Conservation (phyloP, 306 rosid genomes). For the Vigna angularis region DNA sequence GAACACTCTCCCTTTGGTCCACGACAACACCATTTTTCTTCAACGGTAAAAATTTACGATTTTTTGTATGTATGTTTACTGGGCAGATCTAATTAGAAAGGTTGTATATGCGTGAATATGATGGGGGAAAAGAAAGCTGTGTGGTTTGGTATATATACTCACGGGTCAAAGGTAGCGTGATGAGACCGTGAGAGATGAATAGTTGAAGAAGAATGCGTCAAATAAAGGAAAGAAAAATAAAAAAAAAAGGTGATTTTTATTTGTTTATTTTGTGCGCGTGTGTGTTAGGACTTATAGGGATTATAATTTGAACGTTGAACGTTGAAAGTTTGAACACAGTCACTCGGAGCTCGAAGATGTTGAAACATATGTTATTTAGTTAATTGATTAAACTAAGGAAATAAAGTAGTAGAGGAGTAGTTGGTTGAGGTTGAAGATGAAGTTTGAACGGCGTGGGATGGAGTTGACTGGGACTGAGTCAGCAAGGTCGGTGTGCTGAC, state of each 20-base stretch:
- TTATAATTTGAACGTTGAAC: conserved; percentile 66
- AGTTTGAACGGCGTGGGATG: conserved; percentile 37
- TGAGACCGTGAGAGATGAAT: conserved; percentile 14
- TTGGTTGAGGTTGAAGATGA: conserved; percentile 21
- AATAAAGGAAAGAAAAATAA: not conserved
- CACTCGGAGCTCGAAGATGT: conserved; percentile 4
- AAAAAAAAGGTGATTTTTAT: not conserved
- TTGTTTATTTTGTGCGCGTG: not conserved
- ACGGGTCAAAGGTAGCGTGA: conserved; percentile 56
- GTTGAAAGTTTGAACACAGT: conserved; percentile 57
- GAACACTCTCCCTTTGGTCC: conserved; percentile 64
- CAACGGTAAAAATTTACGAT: not conserved
- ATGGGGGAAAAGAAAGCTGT: not conserved
- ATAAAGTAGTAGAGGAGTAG: not conserved
- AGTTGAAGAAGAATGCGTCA: conserved; percentile 42
- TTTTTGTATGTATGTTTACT: not conserved
- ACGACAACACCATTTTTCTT: conserved; percentile 64
- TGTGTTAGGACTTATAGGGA: not conserved
- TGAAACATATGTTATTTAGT: conserved; percentile 3
- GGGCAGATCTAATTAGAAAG: not conserved
- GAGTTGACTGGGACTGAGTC: conserved; percentile 43
- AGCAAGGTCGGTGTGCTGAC: conserved; percentile 44
- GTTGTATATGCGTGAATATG: not conserved
- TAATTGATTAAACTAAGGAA: not conserved
- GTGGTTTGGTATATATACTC: conserved; percentile 24